These are phyloP conservation scores for Dothidotthia symphoricarpi DNA, from an alignment of 2,329 filamentous ascomycete species.

Conservation along the genomic window DNA sequence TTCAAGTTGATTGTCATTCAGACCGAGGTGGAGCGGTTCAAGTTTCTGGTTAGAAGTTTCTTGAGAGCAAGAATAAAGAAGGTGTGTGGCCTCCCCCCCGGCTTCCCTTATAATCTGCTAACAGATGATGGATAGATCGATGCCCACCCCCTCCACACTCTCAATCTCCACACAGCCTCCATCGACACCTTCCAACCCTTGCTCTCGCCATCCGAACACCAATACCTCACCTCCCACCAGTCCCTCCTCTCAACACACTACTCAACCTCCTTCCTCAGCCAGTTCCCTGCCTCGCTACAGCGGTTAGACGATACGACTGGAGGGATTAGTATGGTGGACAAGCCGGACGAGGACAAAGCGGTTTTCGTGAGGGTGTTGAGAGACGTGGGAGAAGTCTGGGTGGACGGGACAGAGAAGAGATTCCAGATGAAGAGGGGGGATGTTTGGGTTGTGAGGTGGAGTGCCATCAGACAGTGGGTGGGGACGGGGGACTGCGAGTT, in stretches of 20 bases:
- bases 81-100: slow-evolving; percentile 46
- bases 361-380: slow-evolving; percentile 77
- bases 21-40: slow-evolving; percentile 91
- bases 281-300: slow-evolving; percentile 76
- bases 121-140: slow-evolving; percentile 59
- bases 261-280: slow-evolving; percentile 74
- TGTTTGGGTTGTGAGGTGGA: slow-evolving; percentile 60
- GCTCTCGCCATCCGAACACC: slow-evolving; percentile 74
- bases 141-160: slow-evolving; percentile 71
- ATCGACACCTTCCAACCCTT: slow-evolving; percentile 51
- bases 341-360: slow-evolving; percentile 75
- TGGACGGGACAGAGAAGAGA: slow-evolving; percentile 60
- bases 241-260: slow-evolving; percentile 83
- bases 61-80: slow-evolving; percentile 84
- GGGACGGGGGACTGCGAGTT: slow-evolving; percentile 70
- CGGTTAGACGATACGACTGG: slow-evolving; percentile 87
- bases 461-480: slow-evolving; percentile 61
- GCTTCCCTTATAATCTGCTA: background rate
- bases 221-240: slow-evolving; percentile 83
- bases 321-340: slow-evolving; percentile 88
- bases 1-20: slow-evolving; percentile 93
- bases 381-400: slow-evolving; percentile 56
- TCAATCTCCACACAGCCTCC: slow-evolving; percentile 45
- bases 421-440: slow-evolving; percentile 51
- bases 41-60: slow-evolving; percentile 83